Evolutionary conservation across 495 filamentous ascomycete species (phyloP).

Genomic region (Lasiosphaeria ovina): DNA sequence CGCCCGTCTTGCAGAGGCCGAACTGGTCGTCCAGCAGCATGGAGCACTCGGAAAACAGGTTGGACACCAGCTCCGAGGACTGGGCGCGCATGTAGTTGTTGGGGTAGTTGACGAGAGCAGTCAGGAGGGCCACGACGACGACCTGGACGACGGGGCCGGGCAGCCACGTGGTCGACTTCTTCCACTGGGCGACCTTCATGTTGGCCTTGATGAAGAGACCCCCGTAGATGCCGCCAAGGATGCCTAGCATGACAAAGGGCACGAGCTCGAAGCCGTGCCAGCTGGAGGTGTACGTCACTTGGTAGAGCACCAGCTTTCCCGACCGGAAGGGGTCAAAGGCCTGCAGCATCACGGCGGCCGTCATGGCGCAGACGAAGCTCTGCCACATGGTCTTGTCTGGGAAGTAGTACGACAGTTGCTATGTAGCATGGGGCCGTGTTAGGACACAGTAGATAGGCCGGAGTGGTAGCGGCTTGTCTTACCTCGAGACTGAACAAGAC

Average conservation of each 20-base stretch:
- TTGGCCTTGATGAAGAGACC: conserved; percentile 94
- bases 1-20: conserved; percentile 79
- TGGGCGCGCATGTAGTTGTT: conserved; percentile 94
- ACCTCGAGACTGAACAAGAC: conserved; percentile 91
- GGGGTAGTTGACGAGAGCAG: conserved; percentile 88
- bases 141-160: conserved; percentile 76
- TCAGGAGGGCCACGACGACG: conserved; percentile 66
- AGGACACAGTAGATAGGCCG: neutral
- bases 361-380: conserved; percentile 98
- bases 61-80: conserved; percentile 86
- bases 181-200: conserved; percentile 81
- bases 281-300: conserved; percentile 86
- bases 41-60: conserved; percentile 87
- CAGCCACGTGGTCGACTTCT: conserved; percentile 59
- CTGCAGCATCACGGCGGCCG: conserved; percentile 89
- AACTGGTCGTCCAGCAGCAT: conserved; percentile 76
- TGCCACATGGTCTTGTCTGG: conserved; percentile 99
- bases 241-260: conserved; percentile 82
- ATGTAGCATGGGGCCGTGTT: neutral
- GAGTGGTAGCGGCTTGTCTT: conserved; percentile 18
- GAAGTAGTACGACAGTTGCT: conserved; percentile 95
- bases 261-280: conserved; percentile 96
- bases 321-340: conserved; percentile 93
- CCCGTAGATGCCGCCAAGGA: conserved; percentile 88
- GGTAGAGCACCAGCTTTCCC: conserved; percentile 93